Evolutionary conservation across 495 filamentous ascomycete species (phyloP).

Genomic region (Parathielavia hyrcaniae): DNA sequence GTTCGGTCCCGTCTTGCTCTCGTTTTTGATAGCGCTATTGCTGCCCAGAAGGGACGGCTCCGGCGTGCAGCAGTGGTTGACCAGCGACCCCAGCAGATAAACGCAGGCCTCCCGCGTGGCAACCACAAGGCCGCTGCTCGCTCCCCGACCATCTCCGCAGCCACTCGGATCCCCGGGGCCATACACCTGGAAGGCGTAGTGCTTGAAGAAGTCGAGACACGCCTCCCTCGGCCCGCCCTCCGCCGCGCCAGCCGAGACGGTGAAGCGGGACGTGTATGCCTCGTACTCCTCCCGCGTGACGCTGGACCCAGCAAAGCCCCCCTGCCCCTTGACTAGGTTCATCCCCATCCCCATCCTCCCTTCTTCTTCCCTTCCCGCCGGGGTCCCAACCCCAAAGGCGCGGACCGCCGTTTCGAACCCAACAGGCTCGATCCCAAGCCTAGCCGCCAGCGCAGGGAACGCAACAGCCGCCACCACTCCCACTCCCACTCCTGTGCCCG

Average conservation of each 20-base stretch:
- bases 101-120: constrained; percentile 19
- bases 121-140: neutral
- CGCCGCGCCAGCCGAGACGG: neutral
- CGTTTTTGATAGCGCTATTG: neutral
- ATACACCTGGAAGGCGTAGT: constrained; percentile 26
- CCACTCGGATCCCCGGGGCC: neutral
- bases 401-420: neutral
- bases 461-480: constrained; percentile 1
- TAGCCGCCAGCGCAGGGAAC: constrained; percentile 21
- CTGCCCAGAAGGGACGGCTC: neutral
- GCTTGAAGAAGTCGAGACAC: constrained; percentile 25
- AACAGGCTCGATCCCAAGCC: constrained; percentile 5
- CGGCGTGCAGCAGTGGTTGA: constrained; percentile 34
- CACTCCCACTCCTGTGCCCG: too few species aligned
- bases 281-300: constrained; percentile 24
- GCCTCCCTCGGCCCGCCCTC: constrained; percentile 11
- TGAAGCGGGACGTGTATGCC: constrained; percentile 7
- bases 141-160: neutral
- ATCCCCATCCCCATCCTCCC: constrained; percentile 17
- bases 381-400: neutral
- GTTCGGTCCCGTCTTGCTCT: constrained; percentile 19
- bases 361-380: neutral
- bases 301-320: constrained; percentile 13
- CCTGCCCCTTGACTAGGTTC: constrained; percentile 21
- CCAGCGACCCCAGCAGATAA: constrained; percentile 30